phyloP scores from a whole-genome alignment of 2,329 filamentous ascomycete species.

The Pseudogymnoascus sp. region DNA sequence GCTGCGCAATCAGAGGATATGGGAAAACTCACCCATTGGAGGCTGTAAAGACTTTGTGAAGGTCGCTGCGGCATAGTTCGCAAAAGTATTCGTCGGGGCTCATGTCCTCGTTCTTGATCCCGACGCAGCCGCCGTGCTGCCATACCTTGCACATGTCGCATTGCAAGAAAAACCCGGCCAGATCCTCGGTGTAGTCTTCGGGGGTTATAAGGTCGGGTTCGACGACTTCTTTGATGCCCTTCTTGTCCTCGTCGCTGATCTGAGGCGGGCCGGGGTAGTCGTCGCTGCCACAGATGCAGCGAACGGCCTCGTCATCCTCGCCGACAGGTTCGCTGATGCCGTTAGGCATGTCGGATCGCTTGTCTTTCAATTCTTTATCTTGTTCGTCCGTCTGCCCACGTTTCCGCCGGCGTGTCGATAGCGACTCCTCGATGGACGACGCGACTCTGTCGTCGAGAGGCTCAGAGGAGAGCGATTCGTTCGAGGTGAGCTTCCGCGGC shows the following conservation, averaged over 20 bases:
- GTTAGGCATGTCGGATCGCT: slow-evolving; percentile 48
- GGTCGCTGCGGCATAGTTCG: slow-evolving; percentile 85
- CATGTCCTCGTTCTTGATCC: slow-evolving; percentile 88
- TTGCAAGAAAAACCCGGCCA: slow-evolving; percentile 94
- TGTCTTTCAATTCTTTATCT: slow-evolving; percentile 41
- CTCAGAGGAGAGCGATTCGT: slow-evolving; percentile 65
- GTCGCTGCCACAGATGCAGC: slow-evolving; percentile 89
- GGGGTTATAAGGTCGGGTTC: slow-evolving; percentile 52
- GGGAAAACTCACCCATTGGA: slow-evolving; percentile 68
- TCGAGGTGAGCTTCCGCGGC: slow-evolving; percentile 68
- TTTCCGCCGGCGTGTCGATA: slow-evolving; percentile 70
- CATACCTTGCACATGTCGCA: slow-evolving; percentile 97
- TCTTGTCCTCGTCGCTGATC: slow-evolving; percentile 49
- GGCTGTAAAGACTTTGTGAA: slow-evolving; percentile 77
- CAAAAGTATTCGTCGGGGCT: slow-evolving; percentile 98
- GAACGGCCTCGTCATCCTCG: slow-evolving; percentile 87
- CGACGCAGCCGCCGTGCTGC: slow-evolving; percentile 97
- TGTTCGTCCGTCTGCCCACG: slow-evolving; percentile 51
- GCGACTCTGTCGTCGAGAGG: slow-evolving; percentile 54
- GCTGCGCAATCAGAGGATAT: slow-evolving; percentile 1
- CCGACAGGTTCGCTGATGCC: slow-evolving; percentile 59
- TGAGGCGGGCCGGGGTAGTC: slow-evolving; percentile 82
- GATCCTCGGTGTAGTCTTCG: slow-evolving; percentile 60
- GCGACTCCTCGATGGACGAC: slow-evolving; percentile 52
- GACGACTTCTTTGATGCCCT: slow-evolving; percentile 50